Evolutionary conservation across 2,329 filamentous ascomycete species (phyloP).

Genomic region (Fusarium cyanostomum): DNA sequence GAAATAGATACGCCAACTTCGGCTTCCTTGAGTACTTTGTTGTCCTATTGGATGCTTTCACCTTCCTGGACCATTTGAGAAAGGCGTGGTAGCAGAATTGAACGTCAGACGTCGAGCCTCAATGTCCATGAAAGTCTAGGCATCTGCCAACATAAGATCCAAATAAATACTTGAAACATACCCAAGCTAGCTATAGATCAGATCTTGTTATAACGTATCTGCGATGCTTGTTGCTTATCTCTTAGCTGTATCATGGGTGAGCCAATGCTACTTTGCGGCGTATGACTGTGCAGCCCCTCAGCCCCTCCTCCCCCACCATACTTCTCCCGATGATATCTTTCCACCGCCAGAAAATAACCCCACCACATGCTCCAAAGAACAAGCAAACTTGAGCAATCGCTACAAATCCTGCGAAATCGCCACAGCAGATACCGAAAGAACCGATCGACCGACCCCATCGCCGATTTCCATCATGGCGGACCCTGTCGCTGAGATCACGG

Average conservation of each 20-base stretch:
- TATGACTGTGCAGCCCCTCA: slow-evolving; percentile 22
- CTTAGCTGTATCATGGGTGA: slow-evolving; percentile 26
- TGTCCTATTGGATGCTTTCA: too few species aligned
- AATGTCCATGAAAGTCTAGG: too few species aligned
- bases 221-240: slow-evolving; percentile 11
- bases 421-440: not conserved
- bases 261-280: slow-evolving; percentile 21
- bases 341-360: slow-evolving; percentile 41
- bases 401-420: slow-evolving; percentile 3
- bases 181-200: not conserved
- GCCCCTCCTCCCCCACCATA: slow-evolving; percentile 39
- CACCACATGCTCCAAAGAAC: slow-evolving; percentile 37
- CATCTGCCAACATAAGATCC: not conserved
- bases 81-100: too few species aligned
- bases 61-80: too few species aligned
- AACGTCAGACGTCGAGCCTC: too few species aligned
- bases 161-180: not conserved
- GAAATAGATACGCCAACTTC: too few species aligned
- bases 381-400: slow-evolving; percentile 11
- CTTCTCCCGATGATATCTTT: slow-evolving; percentile 35
- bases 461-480: slow-evolving; percentile 35
- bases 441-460: slow-evolving; percentile 1
- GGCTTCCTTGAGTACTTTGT: too few species aligned
- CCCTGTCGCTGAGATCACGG: slow-evolving; percentile 41
- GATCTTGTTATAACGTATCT: not conserved